phyloP scores from a whole-genome alignment of 1,284 basidiomycete species.

The Exobasidium cylindrosporum region DNA sequence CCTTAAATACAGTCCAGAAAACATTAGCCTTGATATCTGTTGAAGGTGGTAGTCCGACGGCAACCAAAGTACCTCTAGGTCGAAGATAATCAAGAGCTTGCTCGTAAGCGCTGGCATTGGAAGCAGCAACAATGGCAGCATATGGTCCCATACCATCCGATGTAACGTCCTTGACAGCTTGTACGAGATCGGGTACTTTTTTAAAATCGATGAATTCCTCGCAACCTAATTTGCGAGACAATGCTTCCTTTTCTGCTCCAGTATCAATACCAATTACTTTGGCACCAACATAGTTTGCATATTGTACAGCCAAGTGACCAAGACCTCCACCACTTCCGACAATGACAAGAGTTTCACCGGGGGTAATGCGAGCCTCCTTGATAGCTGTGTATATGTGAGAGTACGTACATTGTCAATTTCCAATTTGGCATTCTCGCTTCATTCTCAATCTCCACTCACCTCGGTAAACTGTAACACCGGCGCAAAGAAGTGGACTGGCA shows the following conservation, averaged over 20 bases:
- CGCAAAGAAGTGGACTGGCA: constrained; percentile 76
- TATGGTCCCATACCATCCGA: constrained; percentile 70
- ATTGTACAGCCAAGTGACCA: constrained; percentile 56
- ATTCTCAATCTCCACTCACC: not conserved
- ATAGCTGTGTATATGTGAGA: constrained; percentile 64
- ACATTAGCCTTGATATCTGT: constrained; percentile 67
- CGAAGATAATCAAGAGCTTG: constrained; percentile 64
- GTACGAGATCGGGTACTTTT: constrained; percentile 61
- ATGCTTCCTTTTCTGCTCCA: constrained; percentile 70
- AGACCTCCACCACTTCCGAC: constrained; percentile 70
- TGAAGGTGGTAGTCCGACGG: constrained; percentile 69
- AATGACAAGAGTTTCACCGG: constrained; percentile 78
- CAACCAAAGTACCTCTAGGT: constrained; percentile 69
- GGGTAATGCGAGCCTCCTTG: constrained; percentile 65
- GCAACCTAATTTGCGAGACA: constrained; percentile 70
- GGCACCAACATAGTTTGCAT: constrained; percentile 56
- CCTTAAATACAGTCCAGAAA: constrained; percentile 63
- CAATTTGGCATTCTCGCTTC: no score
- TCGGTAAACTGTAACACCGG: constrained; percentile 76
- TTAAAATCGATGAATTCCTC: constrained; percentile 78
- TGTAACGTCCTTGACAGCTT: constrained; percentile 65
- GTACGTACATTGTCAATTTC: no score
- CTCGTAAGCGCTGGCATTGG: constrained; percentile 63
- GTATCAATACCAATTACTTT: constrained; percentile 77
- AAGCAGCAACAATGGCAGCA: constrained; percentile 58